Percentiles rank a stretch among this genome's conserved stretches.
Conservation (phyloP, 306 rosid genomes). For the Astragalus membranaceus region DNA sequence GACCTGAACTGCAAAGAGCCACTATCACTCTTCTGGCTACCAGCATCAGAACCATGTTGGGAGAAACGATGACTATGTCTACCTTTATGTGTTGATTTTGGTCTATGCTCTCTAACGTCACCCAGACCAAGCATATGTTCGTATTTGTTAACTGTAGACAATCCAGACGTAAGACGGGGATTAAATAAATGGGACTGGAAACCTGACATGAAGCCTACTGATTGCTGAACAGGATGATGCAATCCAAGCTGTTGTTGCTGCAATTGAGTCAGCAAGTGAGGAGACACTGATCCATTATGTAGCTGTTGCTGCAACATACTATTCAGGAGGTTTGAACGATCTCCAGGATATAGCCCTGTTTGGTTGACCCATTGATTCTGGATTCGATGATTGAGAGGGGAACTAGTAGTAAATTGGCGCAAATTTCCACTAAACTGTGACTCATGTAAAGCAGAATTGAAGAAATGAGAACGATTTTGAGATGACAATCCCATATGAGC, state of each 20-base stretch:
- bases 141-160: constrained; percentile 26
- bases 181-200: constrained; percentile 41
- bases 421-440: constrained; percentile 34
- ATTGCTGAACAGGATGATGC: constrained; percentile 35
- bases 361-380: constrained; percentile 45
- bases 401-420: constrained; percentile 30
- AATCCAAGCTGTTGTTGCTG: constrained; percentile 44
- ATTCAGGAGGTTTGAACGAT: constrained; percentile 51
- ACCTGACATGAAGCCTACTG: constrained; percentile 38
- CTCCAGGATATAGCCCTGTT: constrained; percentile 46
- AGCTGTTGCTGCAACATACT: constrained; percentile 81
- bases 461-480: constrained; percentile 30
- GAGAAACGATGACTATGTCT: constrained; percentile 35
- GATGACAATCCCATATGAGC: constrained; percentile 35
- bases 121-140: constrained; percentile 31
- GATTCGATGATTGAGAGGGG: constrained; percentile 33
- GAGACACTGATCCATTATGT: constrained; percentile 35
- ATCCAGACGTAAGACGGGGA: constrained; percentile 28
- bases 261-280: constrained; percentile 42
- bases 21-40: constrained; percentile 37
- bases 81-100: constrained; percentile 39
- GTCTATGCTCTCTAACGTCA: constrained; percentile 39
- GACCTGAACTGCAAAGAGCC: constrained; percentile 44
- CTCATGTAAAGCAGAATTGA: constrained; percentile 39
- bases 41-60: constrained; percentile 34